Evolutionary conservation across 352 stramenopile genomes (phyloP), one percentile per base, ranked within the genome.

Genomic region (Phytopythium chamaehyphon): DNA sequence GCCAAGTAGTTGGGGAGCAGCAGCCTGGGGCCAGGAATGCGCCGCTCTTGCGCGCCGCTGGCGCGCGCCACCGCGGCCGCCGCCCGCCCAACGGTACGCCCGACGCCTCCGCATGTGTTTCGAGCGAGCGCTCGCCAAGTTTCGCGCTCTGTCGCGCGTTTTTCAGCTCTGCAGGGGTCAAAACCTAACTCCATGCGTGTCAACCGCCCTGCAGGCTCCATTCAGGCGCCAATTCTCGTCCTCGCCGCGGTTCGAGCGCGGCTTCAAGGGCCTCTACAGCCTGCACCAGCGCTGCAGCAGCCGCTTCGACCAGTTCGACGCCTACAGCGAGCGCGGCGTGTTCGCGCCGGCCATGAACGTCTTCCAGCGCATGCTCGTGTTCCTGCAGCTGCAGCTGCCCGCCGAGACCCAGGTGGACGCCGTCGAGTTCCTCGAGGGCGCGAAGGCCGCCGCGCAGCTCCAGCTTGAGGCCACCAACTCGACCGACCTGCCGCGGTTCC

Each of bases 371-470:
- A 49, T 54, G n/a, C 52, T 55, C 35, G 39, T 73, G 14, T 78
- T 75, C 28, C 24, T 67, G 1, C 59, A 75, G 45, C 48, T 84
- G 39, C 57, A 81, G 14, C 1, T 78, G 24, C 69, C 73, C 6
- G 35, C 52, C 8, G 56, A 57, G 26, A 81, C 73, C 3, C 50
- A 58, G 18, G 44, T 81, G 10, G 64, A 81, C 43, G 55, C 67
- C 5, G 14, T 73, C 5, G 70, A 84, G n/a, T 81, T 84, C 23
- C 21, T 81, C 1, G 39, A 76, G 28, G 73, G 73, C 23, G 70
- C 73, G 24, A 47, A 51, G 23, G 40, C 60, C 9, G 73, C 73
- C 11, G 61, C 52, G 3, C 58, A 79, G 38, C 40, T 55, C 23
- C 69, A 69, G 23, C 61, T 78, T 38, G 56, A 64, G 37, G 60